Evolutionary conservation across 2,329 filamentous ascomycete genomes (phyloP).

Genomic region (Eutypa lata): DNA sequence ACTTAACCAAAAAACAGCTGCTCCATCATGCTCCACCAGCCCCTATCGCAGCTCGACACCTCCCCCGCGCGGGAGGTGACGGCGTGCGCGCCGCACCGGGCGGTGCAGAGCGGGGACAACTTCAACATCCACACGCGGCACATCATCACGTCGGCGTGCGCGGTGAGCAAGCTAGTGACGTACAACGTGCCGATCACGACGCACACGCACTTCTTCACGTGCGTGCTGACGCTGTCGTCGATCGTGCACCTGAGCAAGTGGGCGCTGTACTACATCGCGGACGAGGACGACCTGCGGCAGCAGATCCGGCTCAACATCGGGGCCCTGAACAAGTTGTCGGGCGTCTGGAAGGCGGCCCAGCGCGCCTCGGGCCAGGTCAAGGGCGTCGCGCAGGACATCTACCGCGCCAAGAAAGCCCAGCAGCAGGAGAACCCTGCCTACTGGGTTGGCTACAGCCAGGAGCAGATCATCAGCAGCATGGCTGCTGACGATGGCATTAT

Average conservation of each 20-base stretch:
- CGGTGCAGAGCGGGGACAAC: slow-evolving; percentile 44
- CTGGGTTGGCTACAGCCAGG: slow-evolving; percentile 53
- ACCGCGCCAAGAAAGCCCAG: slow-evolving; percentile 54
- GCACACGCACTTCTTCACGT: slow-evolving; percentile 83
- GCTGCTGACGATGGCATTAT: slow-evolving; percentile 58
- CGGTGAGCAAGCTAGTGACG: slow-evolving; percentile 71
- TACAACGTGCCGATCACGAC: slow-evolving; percentile 68
- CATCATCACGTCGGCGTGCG: slow-evolving; percentile 74
- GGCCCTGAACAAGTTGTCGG: slow-evolving; percentile 65
- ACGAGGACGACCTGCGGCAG: slow-evolving; percentile 67
- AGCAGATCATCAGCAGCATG: slow-evolving; percentile 53
- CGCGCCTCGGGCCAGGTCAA: slow-evolving; percentile 71
- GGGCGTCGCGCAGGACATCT: slow-evolving; percentile 75
- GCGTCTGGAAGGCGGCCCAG: slow-evolving; percentile 70
- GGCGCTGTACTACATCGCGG: slow-evolving; percentile 59
- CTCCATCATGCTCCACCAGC: slow-evolving; percentile 75
- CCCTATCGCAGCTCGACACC: slow-evolving; percentile 70
- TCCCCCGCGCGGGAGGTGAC: slow-evolving; percentile 57
- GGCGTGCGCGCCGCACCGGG: slow-evolving; percentile 62
- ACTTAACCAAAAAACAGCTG: slow-evolving; percentile 34
- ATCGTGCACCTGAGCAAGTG: slow-evolving; percentile 82
- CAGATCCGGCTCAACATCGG: slow-evolving; percentile 77
- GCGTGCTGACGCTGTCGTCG: slow-evolving; percentile 72
- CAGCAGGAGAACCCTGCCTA: slow-evolving; percentile 50
- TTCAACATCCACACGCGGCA: slow-evolving; percentile 73